phyloP scores from a whole-genome alignment of 169 alveolate species.

The Plasmodium fragile region DNA sequence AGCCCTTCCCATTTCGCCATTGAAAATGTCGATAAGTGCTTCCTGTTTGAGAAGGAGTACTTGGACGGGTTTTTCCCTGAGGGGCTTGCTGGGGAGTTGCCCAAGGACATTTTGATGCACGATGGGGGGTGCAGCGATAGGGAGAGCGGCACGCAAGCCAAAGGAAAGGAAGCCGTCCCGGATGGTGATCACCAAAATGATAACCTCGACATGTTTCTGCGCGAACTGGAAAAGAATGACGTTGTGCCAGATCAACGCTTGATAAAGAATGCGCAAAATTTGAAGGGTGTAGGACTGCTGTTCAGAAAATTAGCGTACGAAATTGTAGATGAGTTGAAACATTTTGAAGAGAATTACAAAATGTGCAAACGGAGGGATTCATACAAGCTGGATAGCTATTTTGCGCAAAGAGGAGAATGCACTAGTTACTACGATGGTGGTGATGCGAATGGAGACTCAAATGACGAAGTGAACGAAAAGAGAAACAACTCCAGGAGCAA shows the following conservation, averaged over 20 bases:
- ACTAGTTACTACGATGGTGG: slow-evolving; percentile 14
- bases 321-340: slow-evolving; percentile 38
- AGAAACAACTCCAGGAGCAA: not conserved
- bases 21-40: slow-evolving; percentile 53
- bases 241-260: not conserved
- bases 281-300: slow-evolving; percentile 57
- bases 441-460: not conserved
- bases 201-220: slow-evolving; percentile 22
- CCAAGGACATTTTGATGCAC: slow-evolving; percentile 64
- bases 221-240: slow-evolving; percentile 17
- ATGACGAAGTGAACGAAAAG: not conserved
- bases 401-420: not conserved
- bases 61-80: slow-evolving; percentile 62
- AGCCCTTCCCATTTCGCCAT: slow-evolving; percentile 26
- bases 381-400: slow-evolving; percentile 41
- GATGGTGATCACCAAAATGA: slow-evolving; percentile 8
- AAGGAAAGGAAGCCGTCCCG: not conserved
- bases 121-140: not conserved
- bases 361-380: slow-evolving; percentile 31
- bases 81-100: slow-evolving; percentile 68
- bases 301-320: slow-evolving; percentile 63
- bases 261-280: not conserved
- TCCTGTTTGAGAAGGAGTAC: slow-evolving; percentile 55
- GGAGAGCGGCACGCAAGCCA: not conserved
- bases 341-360: slow-evolving; percentile 20